Evolutionary conservation across 495 filamentous ascomycete genomes (phyloP).

Genomic region (Penicillium lagena): DNA sequence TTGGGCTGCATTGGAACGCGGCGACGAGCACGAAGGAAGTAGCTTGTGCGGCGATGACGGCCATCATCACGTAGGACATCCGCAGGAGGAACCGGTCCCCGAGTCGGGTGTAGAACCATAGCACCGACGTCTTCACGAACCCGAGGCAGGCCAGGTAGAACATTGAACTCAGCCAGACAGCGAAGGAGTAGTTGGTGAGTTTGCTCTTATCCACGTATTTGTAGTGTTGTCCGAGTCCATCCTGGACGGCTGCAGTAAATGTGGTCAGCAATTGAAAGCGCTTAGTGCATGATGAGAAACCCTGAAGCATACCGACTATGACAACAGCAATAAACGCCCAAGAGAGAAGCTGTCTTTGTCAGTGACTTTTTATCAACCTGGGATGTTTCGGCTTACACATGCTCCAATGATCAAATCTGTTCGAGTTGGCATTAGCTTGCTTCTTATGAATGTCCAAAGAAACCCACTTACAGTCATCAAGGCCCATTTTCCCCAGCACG

Average conservation of each 20-base stretch:
- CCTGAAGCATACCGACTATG: conserved; percentile 20
- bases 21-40: conserved; percentile 29
- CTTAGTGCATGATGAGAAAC: too few relatives aligned
- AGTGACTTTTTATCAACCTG: neutral
- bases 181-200: conserved; percentile 23
- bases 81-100: conserved; percentile 27
- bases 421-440: neutral
- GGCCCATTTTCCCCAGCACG: conserved; percentile 25
- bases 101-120: conserved; percentile 34
- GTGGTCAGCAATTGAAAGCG: neutral
- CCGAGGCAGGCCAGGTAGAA: conserved; percentile 34
- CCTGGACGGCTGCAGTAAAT: conserved; percentile 17
- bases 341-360: conserved; percentile 19
- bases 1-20: conserved; percentile 30
- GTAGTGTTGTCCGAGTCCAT: conserved; percentile 28
- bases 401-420: conserved; percentile 30
- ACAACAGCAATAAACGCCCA: conserved; percentile 33
- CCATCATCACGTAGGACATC: conserved; percentile 25
- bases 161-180: conserved; percentile 36
- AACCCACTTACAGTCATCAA: conserved; percentile 30
- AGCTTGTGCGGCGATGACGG: conserved; percentile 23
- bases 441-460: too few relatives aligned
- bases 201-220: conserved; percentile 12
- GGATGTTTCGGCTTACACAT: conserved; percentile 19
- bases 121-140: conserved; percentile 34